A percentile compares a stretch with the other conserved stretches of the same genome.
These are phyloP conservation scores for Sporopachydermia lactativora DNA, from an alignment of 805 yeast genomes.

Conservation along the genomic window DNA sequence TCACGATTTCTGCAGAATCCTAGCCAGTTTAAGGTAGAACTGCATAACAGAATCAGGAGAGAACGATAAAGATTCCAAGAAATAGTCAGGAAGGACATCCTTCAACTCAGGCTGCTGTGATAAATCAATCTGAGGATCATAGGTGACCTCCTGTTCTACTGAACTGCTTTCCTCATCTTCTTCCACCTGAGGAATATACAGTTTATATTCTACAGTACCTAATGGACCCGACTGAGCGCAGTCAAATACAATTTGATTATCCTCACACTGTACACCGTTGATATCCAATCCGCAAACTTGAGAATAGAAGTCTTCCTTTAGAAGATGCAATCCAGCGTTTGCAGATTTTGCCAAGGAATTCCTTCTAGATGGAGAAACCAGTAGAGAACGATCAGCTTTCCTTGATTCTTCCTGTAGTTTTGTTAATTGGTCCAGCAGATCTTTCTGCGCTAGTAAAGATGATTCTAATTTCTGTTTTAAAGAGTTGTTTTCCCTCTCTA, in stretches of 20 bases:
- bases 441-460: not conserved
- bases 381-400: not conserved
- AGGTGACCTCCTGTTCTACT: slow-evolving; percentile 10
- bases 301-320: not conserved
- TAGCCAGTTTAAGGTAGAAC: slow-evolving; percentile 14
- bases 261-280: slow-evolving; percentile 9
- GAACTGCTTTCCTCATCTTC: slow-evolving; percentile 7
- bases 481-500: not conserved
- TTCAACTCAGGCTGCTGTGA: slow-evolving; percentile 10
- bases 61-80: slow-evolving; percentile 15
- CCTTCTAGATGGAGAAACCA: not conserved
- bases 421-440: not conserved
- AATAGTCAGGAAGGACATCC: slow-evolving; percentile 13
- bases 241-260: slow-evolving; percentile 9
- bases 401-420: not conserved
- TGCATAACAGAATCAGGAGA: slow-evolving; percentile 12
- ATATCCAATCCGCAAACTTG: slow-evolving; percentile 11
- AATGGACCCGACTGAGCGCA: slow-evolving; percentile 15
- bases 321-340: not conserved
- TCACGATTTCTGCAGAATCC: slow-evolving; percentile 13
- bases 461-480: not conserved
- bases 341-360: not conserved
- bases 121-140: slow-evolving; percentile 13
- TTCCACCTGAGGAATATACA: slow-evolving; percentile 7
- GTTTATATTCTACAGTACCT: slow-evolving; percentile 15